Evolutionary conservation across 1,284 basidiomycete genomes (phyloP).

Genomic region (Ustilago nuda): DNA sequence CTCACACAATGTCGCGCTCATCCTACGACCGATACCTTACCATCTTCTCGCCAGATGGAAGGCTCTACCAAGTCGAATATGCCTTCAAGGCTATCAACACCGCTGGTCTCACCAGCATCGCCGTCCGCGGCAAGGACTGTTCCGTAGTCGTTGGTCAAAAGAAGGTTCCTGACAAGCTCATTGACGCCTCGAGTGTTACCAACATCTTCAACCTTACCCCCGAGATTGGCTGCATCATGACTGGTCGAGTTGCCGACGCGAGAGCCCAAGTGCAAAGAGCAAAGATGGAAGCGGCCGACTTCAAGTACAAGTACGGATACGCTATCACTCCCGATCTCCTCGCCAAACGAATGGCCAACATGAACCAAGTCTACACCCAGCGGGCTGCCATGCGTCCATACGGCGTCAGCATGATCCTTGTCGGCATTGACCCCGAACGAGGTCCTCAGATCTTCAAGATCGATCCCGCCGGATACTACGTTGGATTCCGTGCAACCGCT

Average conservation of each 20-base stretch:
- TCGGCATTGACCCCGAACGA: slow-evolving; percentile 88
- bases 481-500: slow-evolving; percentile 96
- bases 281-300: slow-evolving; percentile 89
- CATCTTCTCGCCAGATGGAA: slow-evolving; percentile 68
- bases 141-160: slow-evolving; percentile 96
- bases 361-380: slow-evolving; percentile 99
- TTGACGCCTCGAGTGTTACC: slow-evolving; percentile 93
- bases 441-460: slow-evolving; percentile 94
- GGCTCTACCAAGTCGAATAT: slow-evolving; percentile 74
- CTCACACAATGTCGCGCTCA: slow-evolving; percentile 63
- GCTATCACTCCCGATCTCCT: slow-evolving; percentile 96
- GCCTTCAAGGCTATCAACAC: slow-evolving; percentile 99
- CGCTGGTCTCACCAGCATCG: slow-evolving; percentile 92
- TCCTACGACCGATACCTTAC: slow-evolving; percentile 69
- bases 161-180: slow-evolving; percentile 98
- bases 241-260: slow-evolving; percentile 93
- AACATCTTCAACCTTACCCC: slow-evolving; percentile 97
- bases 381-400: slow-evolving; percentile 96
- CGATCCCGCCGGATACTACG: slow-evolving; percentile 98
- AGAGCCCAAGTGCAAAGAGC: slow-evolving; percentile 89
- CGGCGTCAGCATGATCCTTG: slow-evolving; percentile 96
- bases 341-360: slow-evolving; percentile 92
- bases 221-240: slow-evolving; percentile 97
- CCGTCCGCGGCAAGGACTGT: slow-evolving; percentile 93
- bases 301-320: slow-evolving; percentile 94